A percentile compares a stretch with the other conserved stretches of the same genome.
These are phyloP conservation scores for Quercus lobata DNA, from an alignment of 331 rosid species.

Conservation along the genomic window DNA sequence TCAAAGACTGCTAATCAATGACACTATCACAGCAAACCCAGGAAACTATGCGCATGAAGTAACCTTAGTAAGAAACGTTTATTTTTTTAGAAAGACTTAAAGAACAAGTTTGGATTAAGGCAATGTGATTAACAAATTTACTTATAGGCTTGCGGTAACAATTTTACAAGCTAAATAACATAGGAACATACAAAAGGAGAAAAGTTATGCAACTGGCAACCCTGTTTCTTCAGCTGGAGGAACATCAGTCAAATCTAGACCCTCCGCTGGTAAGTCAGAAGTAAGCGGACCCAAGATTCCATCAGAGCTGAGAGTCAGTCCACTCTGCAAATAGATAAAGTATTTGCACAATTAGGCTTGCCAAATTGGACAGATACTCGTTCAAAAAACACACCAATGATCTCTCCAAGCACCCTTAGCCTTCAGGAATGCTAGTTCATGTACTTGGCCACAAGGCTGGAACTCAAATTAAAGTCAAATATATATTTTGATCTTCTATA, in stretches of 20 bases:
- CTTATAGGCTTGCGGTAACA: not conserved
- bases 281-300: constrained; percentile 77
- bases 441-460: not conserved
- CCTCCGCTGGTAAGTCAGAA: constrained; percentile 79
- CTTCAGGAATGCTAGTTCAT: not conserved
- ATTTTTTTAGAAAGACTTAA: not conserved
- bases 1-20: not conserved
- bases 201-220: constrained; percentile 16
- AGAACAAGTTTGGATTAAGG: not conserved
- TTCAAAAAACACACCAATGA: not conserved
- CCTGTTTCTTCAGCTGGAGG: constrained; percentile 45
- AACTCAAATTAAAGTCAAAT: not conserved
- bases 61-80: not conserved
- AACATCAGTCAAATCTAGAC: constrained; percentile 67
- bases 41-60: not conserved
- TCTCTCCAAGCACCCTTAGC: not conserved
- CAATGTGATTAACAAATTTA: not conserved
- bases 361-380: not conserved
- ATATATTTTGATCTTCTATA: not conserved
- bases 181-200: not conserved
- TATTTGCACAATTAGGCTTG: not conserved
- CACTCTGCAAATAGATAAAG: constrained; percentile 52
- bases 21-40: not conserved
- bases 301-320: constrained; percentile 65
- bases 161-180: constrained; percentile 16